Percentiles rank a stretch among this genome's conserved stretches.
Conservation (phyloP, 331 rosid species). For the Telfairia occidentalis region DNA sequence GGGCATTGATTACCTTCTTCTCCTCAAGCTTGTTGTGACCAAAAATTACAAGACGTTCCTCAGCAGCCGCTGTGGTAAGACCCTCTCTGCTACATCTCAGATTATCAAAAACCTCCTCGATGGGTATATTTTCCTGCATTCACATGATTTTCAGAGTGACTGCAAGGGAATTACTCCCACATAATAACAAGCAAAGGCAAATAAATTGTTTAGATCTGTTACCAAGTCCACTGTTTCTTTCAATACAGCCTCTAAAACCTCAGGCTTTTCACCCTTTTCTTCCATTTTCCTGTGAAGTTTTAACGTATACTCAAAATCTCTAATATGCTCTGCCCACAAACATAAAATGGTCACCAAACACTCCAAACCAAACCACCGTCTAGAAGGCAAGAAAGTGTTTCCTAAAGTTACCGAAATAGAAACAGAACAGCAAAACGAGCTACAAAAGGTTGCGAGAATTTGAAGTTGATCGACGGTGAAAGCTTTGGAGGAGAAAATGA, state of each 20-base stretch:
- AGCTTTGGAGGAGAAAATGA: neutral
- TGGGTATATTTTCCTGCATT: constrained; percentile 59
- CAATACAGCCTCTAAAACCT: constrained; percentile 7
- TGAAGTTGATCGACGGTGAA: neutral
- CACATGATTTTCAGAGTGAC: neutral
- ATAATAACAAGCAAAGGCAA: neutral
- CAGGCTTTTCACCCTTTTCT: constrained; percentile 8
- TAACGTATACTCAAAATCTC: neutral
- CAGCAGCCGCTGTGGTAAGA: constrained; percentile 55
- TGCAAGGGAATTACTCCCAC: neutral
- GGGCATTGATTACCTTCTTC: constrained; percentile 38
- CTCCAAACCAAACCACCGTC: neutral
- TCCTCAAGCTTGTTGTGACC: constrained; percentile 83
- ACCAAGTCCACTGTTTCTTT: constrained; percentile 13
- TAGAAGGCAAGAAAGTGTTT: neutral
- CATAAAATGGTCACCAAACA: neutral
- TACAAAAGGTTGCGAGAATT: neutral
- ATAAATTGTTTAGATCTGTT: neutral
- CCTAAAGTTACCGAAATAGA: neutral
- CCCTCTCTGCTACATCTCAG: constrained; percentile 62
- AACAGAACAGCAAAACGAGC: neutral
- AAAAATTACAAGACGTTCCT: constrained; percentile 58
- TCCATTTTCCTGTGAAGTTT: neutral
- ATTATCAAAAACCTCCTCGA: constrained; percentile 64
- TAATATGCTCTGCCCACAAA: neutral